Percentiles rank a stretch among this genome's conserved stretches.
Evolutionary conservation across 495 filamentous ascomycete species (phyloP).

Genomic region (Neurospora tetrasperma): DNA sequence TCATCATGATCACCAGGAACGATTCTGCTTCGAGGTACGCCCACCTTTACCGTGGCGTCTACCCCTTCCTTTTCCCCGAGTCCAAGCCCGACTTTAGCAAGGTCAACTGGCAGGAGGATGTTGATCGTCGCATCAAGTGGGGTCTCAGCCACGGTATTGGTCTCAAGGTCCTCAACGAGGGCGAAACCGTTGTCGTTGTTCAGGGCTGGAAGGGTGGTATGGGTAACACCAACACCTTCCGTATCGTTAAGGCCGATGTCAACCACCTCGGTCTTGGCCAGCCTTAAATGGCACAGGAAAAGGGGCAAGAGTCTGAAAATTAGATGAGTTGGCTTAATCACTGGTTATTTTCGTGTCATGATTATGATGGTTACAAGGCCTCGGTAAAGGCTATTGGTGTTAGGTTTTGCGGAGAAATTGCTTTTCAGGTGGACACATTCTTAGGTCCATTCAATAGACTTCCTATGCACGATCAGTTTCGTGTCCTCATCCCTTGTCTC

Average conservation of each 20-base stretch:
- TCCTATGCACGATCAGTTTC: neutral
- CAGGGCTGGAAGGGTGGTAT: slow-evolving; percentile 93
- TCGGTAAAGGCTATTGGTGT: neutral
- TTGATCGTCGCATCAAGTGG: slow-evolving; percentile 94
- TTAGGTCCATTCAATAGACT: neutral
- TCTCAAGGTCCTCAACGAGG: slow-evolving; percentile 71
- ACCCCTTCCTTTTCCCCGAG: slow-evolving; percentile 90
- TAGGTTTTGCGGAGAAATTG: neutral
- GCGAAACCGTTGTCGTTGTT: slow-evolving; percentile 83
- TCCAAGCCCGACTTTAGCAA: slow-evolving; percentile 82
- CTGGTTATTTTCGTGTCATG: neutral
- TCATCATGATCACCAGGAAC: slow-evolving; percentile 95
- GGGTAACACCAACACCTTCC: slow-evolving; percentile 91
- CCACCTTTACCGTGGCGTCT: slow-evolving; percentile 94
- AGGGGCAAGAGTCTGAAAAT: neutral
- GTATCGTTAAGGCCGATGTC: slow-evolving; percentile 46
- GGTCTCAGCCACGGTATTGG: slow-evolving; percentile 74
- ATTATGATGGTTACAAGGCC: neutral
- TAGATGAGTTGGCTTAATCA: neutral
- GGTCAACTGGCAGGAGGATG: slow-evolving; percentile 95
- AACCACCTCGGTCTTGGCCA: slow-evolving; percentile 36
- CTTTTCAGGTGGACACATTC: neutral
- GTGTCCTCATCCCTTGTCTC: neutral
- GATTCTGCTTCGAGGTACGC: slow-evolving; percentile 74
- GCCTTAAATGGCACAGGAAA: slow-evolving; percentile 1